phyloP scores from a whole-genome alignment of 2,329 filamentous ascomycete species.

The Furcasterigmium sp. region DNA sequence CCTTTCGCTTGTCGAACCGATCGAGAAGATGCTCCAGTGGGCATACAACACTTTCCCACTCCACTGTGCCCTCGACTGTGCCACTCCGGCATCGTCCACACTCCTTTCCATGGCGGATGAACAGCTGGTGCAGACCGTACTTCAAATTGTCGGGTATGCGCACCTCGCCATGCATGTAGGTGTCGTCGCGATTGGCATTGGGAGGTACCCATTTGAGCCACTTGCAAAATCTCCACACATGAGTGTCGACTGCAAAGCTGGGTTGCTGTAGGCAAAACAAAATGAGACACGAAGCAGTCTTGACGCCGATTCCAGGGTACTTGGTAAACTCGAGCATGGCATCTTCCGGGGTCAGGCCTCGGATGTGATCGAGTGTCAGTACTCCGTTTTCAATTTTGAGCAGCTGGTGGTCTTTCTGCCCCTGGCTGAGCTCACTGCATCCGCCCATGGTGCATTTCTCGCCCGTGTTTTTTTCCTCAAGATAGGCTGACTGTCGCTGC shows the following conservation, averaged over 20 bases:
- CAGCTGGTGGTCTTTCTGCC: slow-evolving; percentile 53
- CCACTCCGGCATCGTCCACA: slow-evolving; percentile 40
- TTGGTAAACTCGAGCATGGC: slow-evolving; percentile 45
- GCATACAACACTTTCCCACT: slow-evolving; percentile 52
- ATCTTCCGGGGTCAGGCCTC: slow-evolving; percentile 35
- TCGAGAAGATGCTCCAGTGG: slow-evolving; percentile 35
- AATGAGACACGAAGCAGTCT: slow-evolving; percentile 52
- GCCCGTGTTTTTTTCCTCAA: slow-evolving; percentile 32
- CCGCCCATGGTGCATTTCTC: slow-evolving; percentile 37
- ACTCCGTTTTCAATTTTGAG: slow-evolving; percentile 50
- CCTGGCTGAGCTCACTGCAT: slow-evolving; percentile 29
- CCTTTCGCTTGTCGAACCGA: slow-evolving; percentile 13
- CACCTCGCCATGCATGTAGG: slow-evolving; percentile 48
- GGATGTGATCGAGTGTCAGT: slow-evolving; percentile 51
- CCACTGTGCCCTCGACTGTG: slow-evolving; percentile 54
- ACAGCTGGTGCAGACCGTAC: slow-evolving; percentile 49
- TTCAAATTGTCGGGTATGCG: slow-evolving; percentile 47
- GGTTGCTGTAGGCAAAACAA: slow-evolving; percentile 48
- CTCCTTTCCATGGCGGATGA: slow-evolving; percentile 46
- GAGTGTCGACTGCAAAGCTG: slow-evolving; percentile 54
- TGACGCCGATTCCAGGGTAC: slow-evolving; percentile 50
- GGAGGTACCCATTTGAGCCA: slow-evolving; percentile 53
- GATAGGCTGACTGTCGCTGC: slow-evolving; percentile 34
- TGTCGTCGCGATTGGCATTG: slow-evolving; percentile 36
- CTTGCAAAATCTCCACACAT: slow-evolving; percentile 45